phyloP scores from a whole-genome alignment of 139 green algal species.

The Mesotaenium endlicherianum region DNA sequence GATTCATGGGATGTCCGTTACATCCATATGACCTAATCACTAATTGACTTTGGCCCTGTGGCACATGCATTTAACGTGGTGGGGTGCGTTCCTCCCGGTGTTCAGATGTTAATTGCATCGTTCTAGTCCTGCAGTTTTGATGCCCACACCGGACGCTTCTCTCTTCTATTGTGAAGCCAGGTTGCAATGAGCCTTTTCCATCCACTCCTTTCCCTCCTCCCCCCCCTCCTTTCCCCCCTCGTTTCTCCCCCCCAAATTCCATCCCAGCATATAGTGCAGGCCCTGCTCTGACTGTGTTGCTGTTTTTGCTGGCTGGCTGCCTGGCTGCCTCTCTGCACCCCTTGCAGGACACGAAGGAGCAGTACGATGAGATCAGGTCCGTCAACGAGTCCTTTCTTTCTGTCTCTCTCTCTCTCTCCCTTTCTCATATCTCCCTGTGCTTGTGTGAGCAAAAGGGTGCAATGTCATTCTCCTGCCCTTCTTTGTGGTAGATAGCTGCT shows the following conservation, averaged over 20 bases:
- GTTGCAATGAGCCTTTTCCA: neutral
- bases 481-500: too few relatives aligned
- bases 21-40: too few relatives aligned
- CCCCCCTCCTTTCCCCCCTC: neutral
- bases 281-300: neutral
- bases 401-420: neutral
- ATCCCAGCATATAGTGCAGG: too few relatives aligned
- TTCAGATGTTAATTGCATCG: too few relatives aligned
- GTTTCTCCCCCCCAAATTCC: neutral
- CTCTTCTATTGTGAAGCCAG: too few relatives aligned
- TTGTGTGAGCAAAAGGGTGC: neutral
- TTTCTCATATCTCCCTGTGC: neutral
- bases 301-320: neutral
- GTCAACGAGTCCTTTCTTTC: neutral
- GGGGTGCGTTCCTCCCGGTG: too few relatives aligned
- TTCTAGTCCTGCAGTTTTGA: too few relatives aligned
- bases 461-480: too few relatives aligned
- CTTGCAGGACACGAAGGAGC: neutral
- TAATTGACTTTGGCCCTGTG: too few relatives aligned
- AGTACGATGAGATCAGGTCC: slow-evolving; percentile 10
- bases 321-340: neutral
- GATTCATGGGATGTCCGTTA: too few relatives aligned
- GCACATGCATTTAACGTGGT: too few relatives aligned
- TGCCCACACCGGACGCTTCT: too few relatives aligned
- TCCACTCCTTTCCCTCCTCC: neutral